phyloP scores from a whole-genome alignment of 2,329 filamentous ascomycete genomes.

The Nothophaeocryptopus gaeumannii region DNA sequence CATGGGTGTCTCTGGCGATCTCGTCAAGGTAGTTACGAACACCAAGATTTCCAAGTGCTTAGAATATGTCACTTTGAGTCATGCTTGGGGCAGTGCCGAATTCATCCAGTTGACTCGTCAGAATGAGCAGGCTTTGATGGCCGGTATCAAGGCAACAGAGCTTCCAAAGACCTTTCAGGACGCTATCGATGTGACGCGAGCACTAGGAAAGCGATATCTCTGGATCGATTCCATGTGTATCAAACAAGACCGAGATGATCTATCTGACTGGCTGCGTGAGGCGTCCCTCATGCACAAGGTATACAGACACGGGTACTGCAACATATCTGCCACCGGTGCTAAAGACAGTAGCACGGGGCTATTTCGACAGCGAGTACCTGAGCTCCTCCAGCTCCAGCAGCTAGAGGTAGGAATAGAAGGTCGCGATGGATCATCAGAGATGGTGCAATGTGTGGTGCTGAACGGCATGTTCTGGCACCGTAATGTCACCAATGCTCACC shows the following conservation, averaged over 20 bases:
- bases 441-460: too few relatives aligned
- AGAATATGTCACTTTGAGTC: neutral
- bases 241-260: constrained; percentile 8
- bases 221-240: constrained; percentile 18
- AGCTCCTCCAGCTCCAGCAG: too few relatives aligned
- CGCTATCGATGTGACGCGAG: neutral
- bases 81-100: neutral
- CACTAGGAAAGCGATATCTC: neutral
- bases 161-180: constrained; percentile 8
- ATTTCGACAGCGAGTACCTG: too few relatives aligned
- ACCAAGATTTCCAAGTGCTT: too few relatives aligned
- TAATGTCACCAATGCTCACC: too few relatives aligned
- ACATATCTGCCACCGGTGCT: neutral
- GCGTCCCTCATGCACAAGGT: neutral
- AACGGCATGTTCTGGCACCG: too few relatives aligned
- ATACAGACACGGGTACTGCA: neutral
- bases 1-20: too few relatives aligned
- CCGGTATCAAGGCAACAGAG: neutral
- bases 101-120: neutral
- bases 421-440: too few relatives aligned
- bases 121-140: neutral
- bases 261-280: constrained; percentile 3
- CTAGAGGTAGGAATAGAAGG: too few relatives aligned
- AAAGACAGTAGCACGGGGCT: neutral
- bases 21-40: too few relatives aligned